These are phyloP conservation scores for Daldinia bambusicola DNA, from an alignment of 495 filamentous ascomycete genomes.

Conservation along the genomic window DNA sequence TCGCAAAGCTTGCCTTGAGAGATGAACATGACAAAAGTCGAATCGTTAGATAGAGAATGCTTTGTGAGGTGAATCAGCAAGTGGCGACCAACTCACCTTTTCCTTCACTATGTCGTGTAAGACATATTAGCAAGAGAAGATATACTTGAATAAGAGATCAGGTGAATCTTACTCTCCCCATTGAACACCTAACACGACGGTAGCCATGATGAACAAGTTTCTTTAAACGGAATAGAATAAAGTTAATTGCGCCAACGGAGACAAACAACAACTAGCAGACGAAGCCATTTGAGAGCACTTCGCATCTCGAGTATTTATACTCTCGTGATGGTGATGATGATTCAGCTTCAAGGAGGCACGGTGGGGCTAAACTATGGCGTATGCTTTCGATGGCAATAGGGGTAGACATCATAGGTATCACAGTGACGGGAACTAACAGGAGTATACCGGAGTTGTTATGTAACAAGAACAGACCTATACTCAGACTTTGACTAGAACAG, in stretches of 20 bases:
- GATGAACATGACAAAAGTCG: slow-evolving; percentile 13
- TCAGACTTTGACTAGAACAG: not conserved
- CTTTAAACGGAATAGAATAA: not conserved
- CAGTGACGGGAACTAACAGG: not conserved
- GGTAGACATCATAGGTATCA: slow-evolving; percentile 11
- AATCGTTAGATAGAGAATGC: not conserved
- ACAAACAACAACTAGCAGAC: slow-evolving; percentile 4
- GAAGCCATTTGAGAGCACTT: not conserved
- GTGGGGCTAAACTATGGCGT: slow-evolving; percentile 23
- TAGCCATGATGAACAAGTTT: slow-evolving; percentile 32
- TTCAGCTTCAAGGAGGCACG: slow-evolving; percentile 28
- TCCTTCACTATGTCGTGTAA: slow-evolving; percentile 27
- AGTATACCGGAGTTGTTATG: not conserved
- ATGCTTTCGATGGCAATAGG: slow-evolving; percentile 23
- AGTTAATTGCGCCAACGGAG: not conserved
- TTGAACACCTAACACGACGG: slow-evolving; percentile 38
- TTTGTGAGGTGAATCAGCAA: slow-evolving; percentile 2
- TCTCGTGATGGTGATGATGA: slow-evolving; percentile 17
- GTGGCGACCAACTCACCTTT: slow-evolving; percentile 28
- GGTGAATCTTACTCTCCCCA: slow-evolving; percentile 40
- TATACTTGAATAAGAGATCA: not conserved
- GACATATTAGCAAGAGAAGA: slow-evolving; percentile 22
- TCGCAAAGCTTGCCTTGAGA: slow-evolving; percentile 38
- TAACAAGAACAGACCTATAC: not conserved
- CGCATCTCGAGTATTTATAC: slow-evolving; percentile 18